Percentiles rank a stretch among this genome's conserved stretches.
Conservation (phyloP, 305 asterid species). For the Rubia tinctorum region DNA sequence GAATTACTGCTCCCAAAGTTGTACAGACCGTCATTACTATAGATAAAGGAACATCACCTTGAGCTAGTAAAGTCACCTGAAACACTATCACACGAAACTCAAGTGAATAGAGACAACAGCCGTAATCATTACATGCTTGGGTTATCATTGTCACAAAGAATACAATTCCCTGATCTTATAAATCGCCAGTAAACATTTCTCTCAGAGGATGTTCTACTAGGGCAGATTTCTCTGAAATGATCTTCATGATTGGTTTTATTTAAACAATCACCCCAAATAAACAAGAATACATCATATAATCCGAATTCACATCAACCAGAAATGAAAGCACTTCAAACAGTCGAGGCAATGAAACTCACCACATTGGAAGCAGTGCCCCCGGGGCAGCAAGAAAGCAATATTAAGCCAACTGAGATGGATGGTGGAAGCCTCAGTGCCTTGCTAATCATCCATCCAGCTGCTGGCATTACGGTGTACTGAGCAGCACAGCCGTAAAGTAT, state of each 20-base stretch:
- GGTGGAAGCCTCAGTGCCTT: slow-evolving; percentile 71
- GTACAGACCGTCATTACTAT: slow-evolving; percentile 90
- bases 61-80: slow-evolving; percentile 86
- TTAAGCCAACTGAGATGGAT: slow-evolving; percentile 72
- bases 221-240: not conserved
- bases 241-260: not conserved
- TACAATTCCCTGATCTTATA: not conserved
- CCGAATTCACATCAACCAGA: not conserved
- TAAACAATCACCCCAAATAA: not conserved
- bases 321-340: not conserved
- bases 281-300: too few species aligned
- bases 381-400: slow-evolving; percentile 84
- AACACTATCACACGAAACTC: slow-evolving; percentile 39
- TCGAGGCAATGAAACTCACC: slow-evolving; percentile 41
- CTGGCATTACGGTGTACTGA: slow-evolving; percentile 82
- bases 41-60: slow-evolving; percentile 84
- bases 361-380: slow-evolving; percentile 96
- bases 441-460: slow-evolving; percentile 62
- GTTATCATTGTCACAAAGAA: not conserved
- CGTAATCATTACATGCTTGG: not conserved
- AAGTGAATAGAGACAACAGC: slow-evolving; percentile 20
- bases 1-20: slow-evolving; percentile 81
- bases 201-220: too few species aligned
- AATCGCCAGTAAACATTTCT: not conserved
- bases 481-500: slow-evolving; percentile 87